phyloP scores from a whole-genome alignment of 192 early-diverging fungal species.

The Mortierella antarctica region DNA sequence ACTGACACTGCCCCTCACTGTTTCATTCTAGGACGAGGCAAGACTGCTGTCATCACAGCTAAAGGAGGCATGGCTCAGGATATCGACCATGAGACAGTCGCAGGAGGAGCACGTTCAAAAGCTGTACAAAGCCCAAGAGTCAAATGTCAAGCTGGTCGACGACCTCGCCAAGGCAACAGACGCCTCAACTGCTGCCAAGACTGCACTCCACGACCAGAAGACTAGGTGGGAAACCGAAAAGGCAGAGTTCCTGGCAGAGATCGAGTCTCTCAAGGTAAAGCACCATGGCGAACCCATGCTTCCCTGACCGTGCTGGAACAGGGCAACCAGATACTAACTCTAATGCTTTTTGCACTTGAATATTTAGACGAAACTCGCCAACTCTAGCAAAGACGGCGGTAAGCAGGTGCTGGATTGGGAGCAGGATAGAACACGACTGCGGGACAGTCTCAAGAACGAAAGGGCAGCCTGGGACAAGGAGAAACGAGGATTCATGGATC shows the following conservation, averaged over 20 bases:
- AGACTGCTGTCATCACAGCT: conserved; percentile 29
- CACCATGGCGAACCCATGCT: background rate
- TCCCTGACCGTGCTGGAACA: background rate
- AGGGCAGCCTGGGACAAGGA: conserved; percentile 28
- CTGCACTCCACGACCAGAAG: background rate
- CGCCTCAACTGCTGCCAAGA: background rate
- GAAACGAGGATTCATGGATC: conserved; percentile 38
- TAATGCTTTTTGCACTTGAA: background rate
- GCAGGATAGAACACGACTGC: conserved; percentile 16
- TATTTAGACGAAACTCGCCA: conserved; percentile 11
- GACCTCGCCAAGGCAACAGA: conserved; percentile 10
- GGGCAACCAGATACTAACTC: too few relatives aligned
- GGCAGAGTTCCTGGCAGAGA: conserved; percentile 12
- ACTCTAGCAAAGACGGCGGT: conserved; percentile 8
- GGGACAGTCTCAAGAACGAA: conserved; percentile 27
- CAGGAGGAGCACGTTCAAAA: conserved; percentile 27
- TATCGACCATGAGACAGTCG: conserved; percentile 24
- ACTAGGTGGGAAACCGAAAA: conserved; percentile 20
- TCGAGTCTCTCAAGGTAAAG: conserved; percentile 22
- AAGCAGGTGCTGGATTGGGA: conserved; percentile 26
- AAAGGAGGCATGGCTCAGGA: conserved; percentile 34
- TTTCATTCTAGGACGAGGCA: conserved; percentile 28
- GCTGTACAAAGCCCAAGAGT: conserved; percentile 23
- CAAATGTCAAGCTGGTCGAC: background rate
- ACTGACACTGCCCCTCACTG: background rate